A percentile compares a stretch with the other conserved stretches of the same genome.
Evolutionary conservation across 1,139 yeast species (phyloP).

Genomic region (Geotrichum cucujoidarum): DNA sequence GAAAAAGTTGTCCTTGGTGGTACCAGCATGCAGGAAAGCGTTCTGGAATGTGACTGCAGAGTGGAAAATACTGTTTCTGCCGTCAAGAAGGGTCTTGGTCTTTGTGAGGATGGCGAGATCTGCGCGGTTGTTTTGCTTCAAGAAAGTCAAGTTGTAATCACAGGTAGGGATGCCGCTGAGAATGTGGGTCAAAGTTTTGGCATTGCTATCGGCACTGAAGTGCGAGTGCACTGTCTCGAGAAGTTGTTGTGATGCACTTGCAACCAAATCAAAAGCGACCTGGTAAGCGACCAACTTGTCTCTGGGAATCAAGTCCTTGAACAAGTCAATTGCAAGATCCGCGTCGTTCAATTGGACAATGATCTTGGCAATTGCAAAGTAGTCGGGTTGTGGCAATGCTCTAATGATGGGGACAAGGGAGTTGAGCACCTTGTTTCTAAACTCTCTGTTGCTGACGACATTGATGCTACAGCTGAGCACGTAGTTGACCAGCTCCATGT

Average conservation of each 20-base stretch:
- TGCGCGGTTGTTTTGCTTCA: conserved; percentile 80
- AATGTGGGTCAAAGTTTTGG: conserved; percentile 54
- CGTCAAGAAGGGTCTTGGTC: conserved; percentile 78
- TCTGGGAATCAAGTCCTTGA: conserved; percentile 51
- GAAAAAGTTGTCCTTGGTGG: conserved; percentile 91
- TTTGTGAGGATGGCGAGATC: conserved; percentile 78
- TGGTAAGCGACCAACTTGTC: conserved; percentile 68
- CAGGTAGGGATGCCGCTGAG: conserved; percentile 92
- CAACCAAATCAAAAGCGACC: conserved; percentile 91
- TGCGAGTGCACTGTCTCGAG: conserved; percentile 53
- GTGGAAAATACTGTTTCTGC: conserved; percentile 90
- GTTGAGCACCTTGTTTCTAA: conserved; percentile 60
- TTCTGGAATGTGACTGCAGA: conserved; percentile 93
- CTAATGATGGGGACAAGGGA: conserved; percentile 59
- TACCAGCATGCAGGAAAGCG: conserved; percentile 94
- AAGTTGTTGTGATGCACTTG: conserved; percentile 89
- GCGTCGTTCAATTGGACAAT: conserved; percentile 83
- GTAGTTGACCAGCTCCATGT: conserved; percentile 60
- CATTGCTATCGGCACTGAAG: conserved; percentile 38
- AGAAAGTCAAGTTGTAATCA: conserved; percentile 84
- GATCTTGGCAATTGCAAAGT: conserved; percentile 73
- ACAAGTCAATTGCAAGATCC: conserved; percentile 60
- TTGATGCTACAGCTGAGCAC: conserved; percentile 71
- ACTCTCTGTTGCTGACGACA: conserved; percentile 57
- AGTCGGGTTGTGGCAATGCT: conserved; percentile 61